Percentiles rank a stretch among this genome's conserved stretches.
phyloP scores from a whole-genome alignment of 345 rosid genomes.

The Anacardium occidentale region DNA sequence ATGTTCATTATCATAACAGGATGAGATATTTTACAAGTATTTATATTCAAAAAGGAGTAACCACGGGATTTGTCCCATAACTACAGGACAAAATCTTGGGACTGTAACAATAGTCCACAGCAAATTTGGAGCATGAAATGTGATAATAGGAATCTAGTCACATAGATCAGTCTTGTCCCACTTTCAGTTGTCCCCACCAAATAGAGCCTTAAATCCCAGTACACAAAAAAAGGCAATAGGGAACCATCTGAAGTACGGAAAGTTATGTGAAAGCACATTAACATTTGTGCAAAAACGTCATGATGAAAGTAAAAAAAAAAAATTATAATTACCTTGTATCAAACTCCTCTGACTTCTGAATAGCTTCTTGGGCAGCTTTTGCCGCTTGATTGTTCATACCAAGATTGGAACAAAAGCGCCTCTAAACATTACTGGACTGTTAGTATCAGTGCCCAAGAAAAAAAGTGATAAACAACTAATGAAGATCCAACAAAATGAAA shows the following conservation, averaged over 20 bases:
- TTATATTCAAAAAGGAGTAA: no score
- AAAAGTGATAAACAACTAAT: constrained; percentile 9
- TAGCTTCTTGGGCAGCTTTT: constrained; percentile 97
- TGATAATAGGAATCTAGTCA: no score
- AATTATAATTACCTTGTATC: constrained; percentile 68
- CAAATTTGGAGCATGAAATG: no score
- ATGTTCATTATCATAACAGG: neutral
- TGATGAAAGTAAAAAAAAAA: constrained; percentile 9
- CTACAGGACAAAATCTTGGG: no score
- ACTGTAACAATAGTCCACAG: no score
- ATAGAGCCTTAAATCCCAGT: neutral
- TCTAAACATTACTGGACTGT: constrained; percentile 41
- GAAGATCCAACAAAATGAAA: neutral
- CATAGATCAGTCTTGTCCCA: no score
- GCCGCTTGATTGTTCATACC: constrained; percentile 92
- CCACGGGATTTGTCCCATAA: no score
- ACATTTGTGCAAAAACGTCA: neutral
- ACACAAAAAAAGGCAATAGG: neutral
- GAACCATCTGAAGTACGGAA: neutral
- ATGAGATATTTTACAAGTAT: neutral
- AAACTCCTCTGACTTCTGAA: constrained; percentile 88
- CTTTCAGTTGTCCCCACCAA: no score
- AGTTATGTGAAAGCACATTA: neutral
- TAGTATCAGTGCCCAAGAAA: constrained; percentile 8
- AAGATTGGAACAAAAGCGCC: constrained; percentile 96